Evolutionary conservation across 1,284 basidiomycete species (phyloP).

Genomic region (Ganoderma sinense): DNA sequence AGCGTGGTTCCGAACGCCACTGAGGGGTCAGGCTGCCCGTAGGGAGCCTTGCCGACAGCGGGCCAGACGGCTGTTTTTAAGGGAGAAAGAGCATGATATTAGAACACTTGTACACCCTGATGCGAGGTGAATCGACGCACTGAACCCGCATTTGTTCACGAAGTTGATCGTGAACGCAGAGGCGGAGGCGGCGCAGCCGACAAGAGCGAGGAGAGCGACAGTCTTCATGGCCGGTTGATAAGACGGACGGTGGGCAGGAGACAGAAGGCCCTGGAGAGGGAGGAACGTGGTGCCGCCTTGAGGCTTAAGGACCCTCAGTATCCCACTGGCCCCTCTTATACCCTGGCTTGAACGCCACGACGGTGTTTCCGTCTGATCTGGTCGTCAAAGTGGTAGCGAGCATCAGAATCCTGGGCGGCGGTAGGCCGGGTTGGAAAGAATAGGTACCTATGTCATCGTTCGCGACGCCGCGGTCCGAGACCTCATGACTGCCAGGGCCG

Average conservation of each 20-base stretch:
- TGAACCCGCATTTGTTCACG: constrained; percentile 2
- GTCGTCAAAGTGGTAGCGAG: neutral
- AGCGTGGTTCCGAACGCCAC: neutral
- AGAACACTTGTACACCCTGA: neutral
- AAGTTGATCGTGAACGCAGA: constrained; percentile 6
- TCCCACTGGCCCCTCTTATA: neutral
- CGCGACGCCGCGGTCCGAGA: neutral
- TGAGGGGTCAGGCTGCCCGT: constrained; percentile 6
- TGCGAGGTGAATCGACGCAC: neutral
- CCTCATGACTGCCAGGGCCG: neutral
- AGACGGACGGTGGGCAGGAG: neutral
- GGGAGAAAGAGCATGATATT: neutral
- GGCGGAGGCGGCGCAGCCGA: neutral
- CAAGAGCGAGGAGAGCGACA: neutral
- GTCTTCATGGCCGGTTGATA: neutral
- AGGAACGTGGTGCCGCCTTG: neutral
- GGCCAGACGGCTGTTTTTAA: neutral
- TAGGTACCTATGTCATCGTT: neutral
- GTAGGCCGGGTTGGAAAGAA: neutral
- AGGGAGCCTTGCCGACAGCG: constrained; percentile 1
- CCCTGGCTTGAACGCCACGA: neutral
- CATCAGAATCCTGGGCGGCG: neutral
- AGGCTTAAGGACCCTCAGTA: neutral
- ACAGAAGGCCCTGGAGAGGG: neutral
- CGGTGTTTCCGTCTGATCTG: neutral